A percentile compares a stretch with the other conserved stretches of the same genome.
These are phyloP conservation scores for Neurospora sp. DNA, from an alignment of 2,329 filamentous ascomycete genomes.

Conservation along the genomic window DNA sequence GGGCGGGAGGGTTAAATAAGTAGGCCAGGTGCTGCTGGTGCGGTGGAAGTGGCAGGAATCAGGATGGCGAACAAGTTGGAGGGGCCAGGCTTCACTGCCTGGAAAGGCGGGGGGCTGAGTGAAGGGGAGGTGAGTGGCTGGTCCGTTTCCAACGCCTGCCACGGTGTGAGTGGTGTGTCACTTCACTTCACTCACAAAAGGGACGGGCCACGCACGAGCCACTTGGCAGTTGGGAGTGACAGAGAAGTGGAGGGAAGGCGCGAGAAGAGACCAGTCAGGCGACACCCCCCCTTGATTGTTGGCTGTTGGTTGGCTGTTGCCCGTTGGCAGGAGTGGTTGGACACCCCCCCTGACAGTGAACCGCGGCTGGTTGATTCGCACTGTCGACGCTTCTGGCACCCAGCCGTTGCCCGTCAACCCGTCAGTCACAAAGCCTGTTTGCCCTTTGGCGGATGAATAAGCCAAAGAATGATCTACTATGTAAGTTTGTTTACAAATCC, in stretches of 20 bases:
- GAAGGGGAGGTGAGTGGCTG: constrained; percentile 11
- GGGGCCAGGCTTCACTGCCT: constrained; percentile 19
- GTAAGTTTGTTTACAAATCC: background rate
- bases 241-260: constrained; percentile 17
- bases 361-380: background rate
- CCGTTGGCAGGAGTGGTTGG: background rate
- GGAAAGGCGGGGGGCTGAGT: constrained; percentile 19
- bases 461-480: background rate
- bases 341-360: background rate
- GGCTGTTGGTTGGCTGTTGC: background rate
- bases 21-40: constrained; percentile 10
- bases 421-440: background rate
- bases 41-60: background rate
- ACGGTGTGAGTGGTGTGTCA: background rate
- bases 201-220: background rate
- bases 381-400: background rate
- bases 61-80: constrained; percentile 9
- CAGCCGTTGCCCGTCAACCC: background rate
- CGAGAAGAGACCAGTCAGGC: constrained; percentile 16
- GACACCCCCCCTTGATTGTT: background rate
- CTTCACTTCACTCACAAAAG: background rate
- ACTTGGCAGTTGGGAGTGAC: constrained; percentile 4
- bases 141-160: background rate
- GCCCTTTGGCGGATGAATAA: background rate
- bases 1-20: constrained; percentile 18